These are phyloP conservation scores for Ascochyta lentis DNA, from an alignment of 2,329 filamentous ascomycete genomes.

Conservation along the genomic window DNA sequence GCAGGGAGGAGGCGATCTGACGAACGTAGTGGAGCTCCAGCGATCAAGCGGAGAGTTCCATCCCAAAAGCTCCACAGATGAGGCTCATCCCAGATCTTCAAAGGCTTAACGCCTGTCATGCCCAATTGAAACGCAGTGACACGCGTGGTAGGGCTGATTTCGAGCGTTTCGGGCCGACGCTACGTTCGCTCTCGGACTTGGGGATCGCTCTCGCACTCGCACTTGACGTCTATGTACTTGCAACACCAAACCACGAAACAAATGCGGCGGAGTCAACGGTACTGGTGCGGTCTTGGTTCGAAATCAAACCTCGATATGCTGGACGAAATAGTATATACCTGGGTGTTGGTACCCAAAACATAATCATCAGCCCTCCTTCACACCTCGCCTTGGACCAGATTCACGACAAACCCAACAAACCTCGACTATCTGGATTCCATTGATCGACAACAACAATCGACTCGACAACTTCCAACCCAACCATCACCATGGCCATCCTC, in stretches of 20 bases:
- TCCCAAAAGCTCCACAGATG: neutral
- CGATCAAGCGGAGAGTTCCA: conserved; percentile 2
- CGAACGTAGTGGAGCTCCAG: conserved; percentile 4
- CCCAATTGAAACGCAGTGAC: neutral
- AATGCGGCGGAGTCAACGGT: conserved; percentile 15
- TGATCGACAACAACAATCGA: neutral
- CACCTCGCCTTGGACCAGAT: too few species aligned
- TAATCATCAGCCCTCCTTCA: too few species aligned
- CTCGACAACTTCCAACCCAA: neutral
- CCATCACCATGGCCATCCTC: conserved; percentile 17
- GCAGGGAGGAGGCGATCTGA: neutral
- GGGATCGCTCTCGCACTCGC: conserved; percentile 19
- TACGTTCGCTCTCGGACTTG: conserved; percentile 6
- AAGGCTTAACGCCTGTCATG: neutral
- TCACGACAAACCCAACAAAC: too few species aligned
- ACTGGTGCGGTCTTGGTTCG: neutral
- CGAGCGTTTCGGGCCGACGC: conserved; percentile 8
- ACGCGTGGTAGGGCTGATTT: conserved; percentile 9
- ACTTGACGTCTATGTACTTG: conserved; percentile 5
- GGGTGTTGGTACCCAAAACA: too few species aligned
- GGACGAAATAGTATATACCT: conserved; percentile 10
- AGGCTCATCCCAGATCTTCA: neutral
- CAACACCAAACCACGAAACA: conserved; percentile 16
- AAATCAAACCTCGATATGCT: neutral
- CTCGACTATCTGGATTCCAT: too few species aligned